Conservation (phyloP, 148 eudicot genomes). For the Diospyros kaki region DNA sequence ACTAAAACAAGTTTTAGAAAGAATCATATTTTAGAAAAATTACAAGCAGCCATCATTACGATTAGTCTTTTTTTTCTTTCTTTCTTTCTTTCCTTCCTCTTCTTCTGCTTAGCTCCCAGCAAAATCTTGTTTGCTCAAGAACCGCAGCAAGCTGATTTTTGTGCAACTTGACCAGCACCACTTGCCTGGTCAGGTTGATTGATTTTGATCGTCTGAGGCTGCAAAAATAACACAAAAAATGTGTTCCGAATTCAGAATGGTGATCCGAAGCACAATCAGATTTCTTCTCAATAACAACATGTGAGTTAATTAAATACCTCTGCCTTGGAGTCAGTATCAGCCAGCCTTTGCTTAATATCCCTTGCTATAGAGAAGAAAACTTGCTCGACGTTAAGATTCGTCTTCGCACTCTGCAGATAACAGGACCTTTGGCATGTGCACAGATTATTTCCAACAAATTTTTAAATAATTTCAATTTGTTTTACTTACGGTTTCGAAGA, state of each 20-base stretch:
- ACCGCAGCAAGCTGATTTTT: conserved; percentile 31
- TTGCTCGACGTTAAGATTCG: conserved; percentile 82
- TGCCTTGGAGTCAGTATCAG: conserved; percentile 64
- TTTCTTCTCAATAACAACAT: too few species aligned
- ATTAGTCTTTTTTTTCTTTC: neutral
- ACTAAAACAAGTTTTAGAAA: conserved; percentile 8
- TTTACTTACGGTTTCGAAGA: conserved; percentile 87
- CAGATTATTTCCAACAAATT: neutral
- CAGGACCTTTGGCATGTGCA: neutral
- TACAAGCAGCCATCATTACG: conserved; percentile 1
- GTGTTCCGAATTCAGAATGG: neutral
- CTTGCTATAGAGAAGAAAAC: conserved; percentile 90
- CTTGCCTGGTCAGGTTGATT: conserved; percentile 17
- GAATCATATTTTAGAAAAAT: neutral
- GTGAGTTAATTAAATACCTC: conserved; percentile 37
- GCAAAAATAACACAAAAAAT: conserved; percentile 4
- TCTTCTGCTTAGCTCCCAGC: neutral
- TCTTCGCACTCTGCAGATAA: conserved; percentile 77
- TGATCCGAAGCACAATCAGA: neutral
- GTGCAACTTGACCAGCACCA: conserved; percentile 18
- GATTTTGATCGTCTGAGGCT: conserved; percentile 25
- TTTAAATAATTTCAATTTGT: neutral
- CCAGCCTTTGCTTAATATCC: conserved; percentile 86
- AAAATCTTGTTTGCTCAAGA: neutral
- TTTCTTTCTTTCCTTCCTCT: neutral